These are phyloP conservation scores for Castanea sativa DNA, from an alignment of 306 rosid genomes.

Conservation along the genomic window DNA sequence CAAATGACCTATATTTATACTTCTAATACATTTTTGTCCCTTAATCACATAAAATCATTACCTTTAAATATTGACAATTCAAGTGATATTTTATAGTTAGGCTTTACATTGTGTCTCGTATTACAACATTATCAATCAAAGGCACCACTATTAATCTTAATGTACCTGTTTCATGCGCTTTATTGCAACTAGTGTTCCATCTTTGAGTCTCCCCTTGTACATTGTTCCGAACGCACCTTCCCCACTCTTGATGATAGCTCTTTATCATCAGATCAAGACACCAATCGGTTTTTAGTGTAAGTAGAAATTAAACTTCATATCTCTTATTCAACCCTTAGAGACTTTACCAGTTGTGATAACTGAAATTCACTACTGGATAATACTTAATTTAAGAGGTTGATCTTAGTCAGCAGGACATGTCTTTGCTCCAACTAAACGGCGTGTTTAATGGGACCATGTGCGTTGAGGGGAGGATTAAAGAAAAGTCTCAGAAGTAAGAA, in stretches of 20 bases:
- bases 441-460: too few species aligned
- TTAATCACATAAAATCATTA: background rate
- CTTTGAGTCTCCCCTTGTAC: slow-evolving; percentile 64
- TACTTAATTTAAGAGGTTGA: too few species aligned
- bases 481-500: too few species aligned
- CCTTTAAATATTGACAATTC: background rate
- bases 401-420: too few species aligned
- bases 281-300: too few species aligned
- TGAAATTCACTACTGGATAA: too few species aligned
- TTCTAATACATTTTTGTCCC: background rate
- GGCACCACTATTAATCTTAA: background rate
- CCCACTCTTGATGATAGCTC: too few species aligned
- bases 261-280: too few species aligned
- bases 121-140: background rate
- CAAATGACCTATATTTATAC: background rate
- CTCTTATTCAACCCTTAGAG: too few species aligned
- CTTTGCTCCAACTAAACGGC: too few species aligned
- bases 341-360: too few species aligned
- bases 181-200: slow-evolving; percentile 77
- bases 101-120: background rate
- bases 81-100: background rate
- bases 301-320: accelerated
- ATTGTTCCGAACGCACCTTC: slow-evolving; percentile 85
- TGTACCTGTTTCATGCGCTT: slow-evolving; percentile 88
- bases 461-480: too few species aligned